Evolutionary conservation across 108 stramenopile species (phyloP).

Genomic region (Cyclotella baltica): DNA sequence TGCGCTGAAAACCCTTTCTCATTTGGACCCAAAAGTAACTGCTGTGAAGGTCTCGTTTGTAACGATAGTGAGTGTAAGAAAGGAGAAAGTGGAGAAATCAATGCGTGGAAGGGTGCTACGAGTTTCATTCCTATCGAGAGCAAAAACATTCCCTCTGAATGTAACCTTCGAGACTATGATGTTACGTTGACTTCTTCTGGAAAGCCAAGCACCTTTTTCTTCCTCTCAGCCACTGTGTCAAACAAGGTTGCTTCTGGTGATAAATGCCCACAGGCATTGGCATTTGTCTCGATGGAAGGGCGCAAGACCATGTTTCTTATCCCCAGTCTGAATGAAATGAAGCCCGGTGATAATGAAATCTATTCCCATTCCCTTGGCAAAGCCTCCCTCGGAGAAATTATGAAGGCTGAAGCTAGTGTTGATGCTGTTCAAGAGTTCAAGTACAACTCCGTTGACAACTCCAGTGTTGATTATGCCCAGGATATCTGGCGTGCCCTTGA

Average conservation of each 20-base stretch:
- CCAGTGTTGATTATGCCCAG: constrained; percentile 7
- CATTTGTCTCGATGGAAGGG: constrained; percentile 4
- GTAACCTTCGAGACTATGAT: constrained; percentile 3
- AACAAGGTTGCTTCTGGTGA: not conserved
- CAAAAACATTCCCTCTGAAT: constrained; percentile 4
- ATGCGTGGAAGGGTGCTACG: not conserved
- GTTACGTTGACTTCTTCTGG: not conserved
- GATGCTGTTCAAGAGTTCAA: constrained; percentile 1
- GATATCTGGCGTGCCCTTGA: constrained; percentile 9
- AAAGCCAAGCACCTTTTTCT: not conserved
- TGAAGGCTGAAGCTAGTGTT: not conserved
- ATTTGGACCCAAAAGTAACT: too few species aligned
- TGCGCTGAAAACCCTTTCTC: too few species aligned
- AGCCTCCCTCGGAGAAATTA: not conserved
- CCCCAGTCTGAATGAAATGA: not conserved
- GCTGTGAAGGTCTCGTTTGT: too few species aligned
- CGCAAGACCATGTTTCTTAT: not conserved
- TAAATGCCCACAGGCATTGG: constrained; percentile 2
- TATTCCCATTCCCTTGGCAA: not conserved
- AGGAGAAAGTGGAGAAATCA: not conserved
- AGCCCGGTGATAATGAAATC: not conserved
- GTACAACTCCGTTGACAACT: not conserved
- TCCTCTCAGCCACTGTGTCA: not conserved
- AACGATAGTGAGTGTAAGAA: too few species aligned
- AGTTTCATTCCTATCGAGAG: not conserved